Conservation (phyloP, 768 basidiomycete species). For the Kwoniella sp. region DNA sequence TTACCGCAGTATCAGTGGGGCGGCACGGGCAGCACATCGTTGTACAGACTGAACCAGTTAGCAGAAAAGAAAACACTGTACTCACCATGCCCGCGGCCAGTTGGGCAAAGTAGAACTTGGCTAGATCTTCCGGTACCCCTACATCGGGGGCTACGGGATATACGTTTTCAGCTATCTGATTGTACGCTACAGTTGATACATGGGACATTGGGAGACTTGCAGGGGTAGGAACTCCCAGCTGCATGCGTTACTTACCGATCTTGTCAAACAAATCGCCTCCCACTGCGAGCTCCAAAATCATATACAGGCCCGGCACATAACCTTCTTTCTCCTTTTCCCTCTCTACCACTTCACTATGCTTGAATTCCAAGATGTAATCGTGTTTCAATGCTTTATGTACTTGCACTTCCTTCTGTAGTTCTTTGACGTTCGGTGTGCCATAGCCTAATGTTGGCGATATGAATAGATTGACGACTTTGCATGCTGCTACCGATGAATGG, state of each 20-base stretch:
- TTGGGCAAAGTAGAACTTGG: slow-evolving; percentile 87
- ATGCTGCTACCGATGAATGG: slow-evolving; percentile 69
- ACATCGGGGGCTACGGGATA: slow-evolving; percentile 75
- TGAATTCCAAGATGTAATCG: slow-evolving; percentile 75
- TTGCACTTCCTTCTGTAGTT: slow-evolving; percentile 86
- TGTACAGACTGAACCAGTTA: too few relatives aligned
- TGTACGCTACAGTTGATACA: not conserved
- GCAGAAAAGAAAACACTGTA: slow-evolving; percentile 8
- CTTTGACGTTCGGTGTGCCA: slow-evolving; percentile 67
- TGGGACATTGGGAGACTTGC: too few relatives aligned
- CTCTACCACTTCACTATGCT: slow-evolving; percentile 76
- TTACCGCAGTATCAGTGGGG: too few relatives aligned
- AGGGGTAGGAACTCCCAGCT: too few relatives aligned
- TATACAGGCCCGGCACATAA: slow-evolving; percentile 82
- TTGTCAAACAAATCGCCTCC: slow-evolving; percentile 98
- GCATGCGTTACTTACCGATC: slow-evolving; percentile 84
- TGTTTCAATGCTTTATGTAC: slow-evolving; percentile 82
- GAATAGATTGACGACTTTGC: slow-evolving; percentile 72
- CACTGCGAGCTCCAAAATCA: slow-evolving; percentile 86
- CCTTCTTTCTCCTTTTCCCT: slow-evolving; percentile 52
- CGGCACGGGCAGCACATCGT: too few relatives aligned
- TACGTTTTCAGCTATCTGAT: too few relatives aligned
- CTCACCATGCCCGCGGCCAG: slow-evolving; percentile 78
- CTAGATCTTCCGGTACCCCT: slow-evolving; percentile 80
- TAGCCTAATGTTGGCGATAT: slow-evolving; percentile 34